phyloP scores from a whole-genome alignment of 2,329 filamentous ascomycete genomes.

The Aspergillus niger region DNA sequence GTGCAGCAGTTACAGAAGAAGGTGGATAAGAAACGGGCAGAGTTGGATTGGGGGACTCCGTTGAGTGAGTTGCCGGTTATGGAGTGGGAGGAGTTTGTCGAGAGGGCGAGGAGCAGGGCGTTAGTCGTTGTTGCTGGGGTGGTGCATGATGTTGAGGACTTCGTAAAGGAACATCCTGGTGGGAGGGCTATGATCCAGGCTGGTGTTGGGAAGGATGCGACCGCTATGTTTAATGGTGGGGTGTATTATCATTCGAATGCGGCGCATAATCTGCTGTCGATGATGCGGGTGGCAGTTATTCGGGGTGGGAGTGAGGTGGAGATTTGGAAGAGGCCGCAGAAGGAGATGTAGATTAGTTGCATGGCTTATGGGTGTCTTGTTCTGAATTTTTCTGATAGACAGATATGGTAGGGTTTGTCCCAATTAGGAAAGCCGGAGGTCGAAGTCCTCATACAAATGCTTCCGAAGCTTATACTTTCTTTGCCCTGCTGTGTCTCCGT shows the following conservation, averaged over 20 bases:
- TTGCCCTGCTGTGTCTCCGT: background rate
- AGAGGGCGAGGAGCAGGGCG: background rate
- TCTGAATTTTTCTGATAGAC: background rate
- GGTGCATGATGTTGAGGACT: constrained; percentile 17
- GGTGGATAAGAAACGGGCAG: constrained; percentile 2
- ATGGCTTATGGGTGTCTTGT: background rate
- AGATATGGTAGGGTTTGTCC: background rate
- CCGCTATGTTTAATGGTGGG: constrained; percentile 18
- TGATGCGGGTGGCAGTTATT: constrained; percentile 6
- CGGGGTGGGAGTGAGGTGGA: constrained; percentile 6
- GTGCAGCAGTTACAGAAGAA: constrained; percentile 19
- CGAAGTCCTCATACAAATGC: background rate
- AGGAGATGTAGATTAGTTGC: background rate
- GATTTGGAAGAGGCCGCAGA: constrained; percentile 3
- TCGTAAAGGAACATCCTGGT: constrained; percentile 19
- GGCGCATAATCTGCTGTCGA: constrained; percentile 15
- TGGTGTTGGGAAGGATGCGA: constrained; percentile 17
- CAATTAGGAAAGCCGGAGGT: background rate
- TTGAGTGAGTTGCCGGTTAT: constrained; percentile 12
- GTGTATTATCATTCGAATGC: constrained; percentile 22
- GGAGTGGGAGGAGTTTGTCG: constrained; percentile 17
- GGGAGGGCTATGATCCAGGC: constrained; percentile 10
- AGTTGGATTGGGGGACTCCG: constrained; percentile 16
- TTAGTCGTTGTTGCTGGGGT: constrained; percentile 16
- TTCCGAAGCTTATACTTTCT: background rate